phyloP scores from a whole-genome alignment of 1,139 yeast species.

The Scheffersomyces titani region DNA sequence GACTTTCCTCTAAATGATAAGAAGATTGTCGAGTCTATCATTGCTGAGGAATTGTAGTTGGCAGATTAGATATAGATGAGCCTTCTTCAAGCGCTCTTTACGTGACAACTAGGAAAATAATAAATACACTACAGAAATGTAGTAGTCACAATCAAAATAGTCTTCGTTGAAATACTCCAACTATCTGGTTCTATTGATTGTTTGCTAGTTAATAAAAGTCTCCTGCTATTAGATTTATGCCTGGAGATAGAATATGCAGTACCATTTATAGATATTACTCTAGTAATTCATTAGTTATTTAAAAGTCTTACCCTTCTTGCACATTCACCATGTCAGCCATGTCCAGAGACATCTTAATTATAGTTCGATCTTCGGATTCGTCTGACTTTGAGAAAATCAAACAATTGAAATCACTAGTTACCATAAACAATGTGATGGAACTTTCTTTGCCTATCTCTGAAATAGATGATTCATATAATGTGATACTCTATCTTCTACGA shows the following conservation, averaged over 20 bases:
- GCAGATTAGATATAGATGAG: background rate
- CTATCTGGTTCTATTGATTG: background rate
- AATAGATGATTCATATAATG: background rate
- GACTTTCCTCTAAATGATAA: constrained; percentile 6
- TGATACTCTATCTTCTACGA: background rate
- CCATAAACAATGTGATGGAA: background rate
- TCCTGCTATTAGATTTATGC: background rate
- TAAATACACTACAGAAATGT: background rate
- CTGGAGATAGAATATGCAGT: background rate
- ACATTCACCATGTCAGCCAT: background rate
- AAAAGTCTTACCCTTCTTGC: background rate
- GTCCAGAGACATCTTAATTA: background rate
- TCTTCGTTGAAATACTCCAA: background rate
- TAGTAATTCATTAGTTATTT: too few relatives aligned
- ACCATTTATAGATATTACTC: background rate
- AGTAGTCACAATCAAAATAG: background rate
- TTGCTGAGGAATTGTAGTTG: constrained; percentile 6
- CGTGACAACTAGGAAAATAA: background rate
- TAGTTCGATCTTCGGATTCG: background rate
- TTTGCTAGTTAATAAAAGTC: background rate
- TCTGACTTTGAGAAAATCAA: background rate
- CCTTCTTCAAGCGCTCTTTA: background rate
- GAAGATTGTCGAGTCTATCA: constrained; percentile 7
- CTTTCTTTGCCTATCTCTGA: background rate
- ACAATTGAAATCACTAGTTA: background rate